phyloP scores from a whole-genome alignment of 768 basidiomycete genomes.

The Lentinula detonsa region DNA sequence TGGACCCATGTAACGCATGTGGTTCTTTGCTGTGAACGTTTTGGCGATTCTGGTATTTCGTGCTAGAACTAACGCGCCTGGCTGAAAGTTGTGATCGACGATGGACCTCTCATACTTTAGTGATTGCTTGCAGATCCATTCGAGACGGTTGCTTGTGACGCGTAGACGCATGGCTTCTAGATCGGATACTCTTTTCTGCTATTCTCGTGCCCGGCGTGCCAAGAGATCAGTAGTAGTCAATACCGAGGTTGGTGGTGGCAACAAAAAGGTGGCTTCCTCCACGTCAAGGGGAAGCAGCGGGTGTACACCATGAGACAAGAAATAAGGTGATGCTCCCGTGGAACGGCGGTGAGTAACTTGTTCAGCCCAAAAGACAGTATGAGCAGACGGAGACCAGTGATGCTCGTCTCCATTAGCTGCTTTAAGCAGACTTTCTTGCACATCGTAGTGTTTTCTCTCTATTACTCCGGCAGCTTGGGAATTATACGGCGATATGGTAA shows the following conservation, averaged over 20 bases:
- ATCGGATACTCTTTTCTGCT: no score
- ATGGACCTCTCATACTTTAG: no score
- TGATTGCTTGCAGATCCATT: no score
- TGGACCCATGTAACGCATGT: no score
- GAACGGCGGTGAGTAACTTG: not conserved
- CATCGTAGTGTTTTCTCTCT: not conserved
- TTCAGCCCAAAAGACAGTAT: not conserved
- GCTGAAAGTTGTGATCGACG: no score
- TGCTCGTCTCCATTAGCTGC: not conserved
- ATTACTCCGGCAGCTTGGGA: conserved; percentile 12
- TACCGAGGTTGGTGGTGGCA: not conserved
- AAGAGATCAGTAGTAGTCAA: not conserved
- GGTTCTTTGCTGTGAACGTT: no score
- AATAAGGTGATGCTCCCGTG: not conserved
- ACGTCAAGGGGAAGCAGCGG: not conserved
- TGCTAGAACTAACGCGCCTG: no score
- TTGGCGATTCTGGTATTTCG: no score
- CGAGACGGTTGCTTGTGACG: no score
- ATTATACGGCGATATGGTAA: conserved; percentile 25
- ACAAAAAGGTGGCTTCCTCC: not conserved
- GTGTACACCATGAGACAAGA: not conserved
- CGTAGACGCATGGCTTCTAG: no score
- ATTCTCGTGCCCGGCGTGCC: no score
- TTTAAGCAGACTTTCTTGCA: not conserved
- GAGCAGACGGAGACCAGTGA: not conserved